phyloP scores from a whole-genome alignment of 208 protist genomes.

The Leishmania major region DNA sequence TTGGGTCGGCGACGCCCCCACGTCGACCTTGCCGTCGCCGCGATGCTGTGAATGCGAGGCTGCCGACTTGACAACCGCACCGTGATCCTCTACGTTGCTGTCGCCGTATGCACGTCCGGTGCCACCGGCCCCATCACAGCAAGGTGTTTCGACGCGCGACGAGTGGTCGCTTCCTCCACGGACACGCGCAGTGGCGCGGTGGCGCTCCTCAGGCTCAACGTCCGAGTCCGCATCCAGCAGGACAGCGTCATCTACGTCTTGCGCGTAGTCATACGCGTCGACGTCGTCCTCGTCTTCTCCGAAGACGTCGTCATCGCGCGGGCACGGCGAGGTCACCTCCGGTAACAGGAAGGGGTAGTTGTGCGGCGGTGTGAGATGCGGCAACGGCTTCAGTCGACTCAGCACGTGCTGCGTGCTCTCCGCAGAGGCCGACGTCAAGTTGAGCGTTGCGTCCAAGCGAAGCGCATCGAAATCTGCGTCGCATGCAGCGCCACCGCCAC shows the following conservation, averaged over 20 bases:
- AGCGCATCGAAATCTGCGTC: not conserved
- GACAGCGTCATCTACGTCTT: not conserved
- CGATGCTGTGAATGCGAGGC: not conserved
- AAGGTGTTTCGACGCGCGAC: not conserved
- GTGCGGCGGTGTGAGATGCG: conserved; percentile 10
- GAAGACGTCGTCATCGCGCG: not conserved
- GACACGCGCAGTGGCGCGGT: not conserved
- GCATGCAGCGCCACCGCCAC: not conserved
- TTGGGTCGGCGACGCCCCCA: not conserved
- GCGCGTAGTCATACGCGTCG: not conserved
- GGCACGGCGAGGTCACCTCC: conserved; percentile 9
- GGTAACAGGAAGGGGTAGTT: conserved; percentile 19
- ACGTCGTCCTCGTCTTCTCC: conserved; percentile 7
- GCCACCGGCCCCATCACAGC: not conserved
- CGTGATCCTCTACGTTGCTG: not conserved
- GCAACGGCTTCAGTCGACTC: conserved; percentile 6
- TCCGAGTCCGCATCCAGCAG: not conserved
- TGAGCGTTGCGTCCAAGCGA: not conserved
- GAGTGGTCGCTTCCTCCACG: not conserved
- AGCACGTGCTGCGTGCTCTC: not conserved
- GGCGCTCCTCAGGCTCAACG: not conserved
- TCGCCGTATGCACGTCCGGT: not conserved
- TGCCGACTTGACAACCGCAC: not conserved
- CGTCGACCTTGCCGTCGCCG: not conserved
- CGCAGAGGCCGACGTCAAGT: not conserved